Percentiles rank a stretch among this genome's conserved stretches.
These are phyloP conservation scores for Fusarium sp. DNA, from an alignment of 2,329 filamentous ascomycete genomes.

Conservation along the genomic window DNA sequence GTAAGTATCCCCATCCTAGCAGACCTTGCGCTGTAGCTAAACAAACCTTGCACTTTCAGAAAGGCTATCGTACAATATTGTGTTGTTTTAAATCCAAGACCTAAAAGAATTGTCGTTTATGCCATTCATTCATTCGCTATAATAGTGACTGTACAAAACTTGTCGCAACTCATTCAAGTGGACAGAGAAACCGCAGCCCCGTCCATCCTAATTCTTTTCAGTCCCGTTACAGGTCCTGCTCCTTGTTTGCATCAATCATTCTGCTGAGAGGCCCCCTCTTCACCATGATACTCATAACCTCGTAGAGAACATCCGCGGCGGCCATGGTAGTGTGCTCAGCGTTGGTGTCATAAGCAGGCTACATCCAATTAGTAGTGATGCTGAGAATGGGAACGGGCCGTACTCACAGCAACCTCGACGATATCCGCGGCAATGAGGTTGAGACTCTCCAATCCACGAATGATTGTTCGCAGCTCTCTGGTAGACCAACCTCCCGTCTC, in stretches of 20 bases:
- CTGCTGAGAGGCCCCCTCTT: constrained; percentile 75
- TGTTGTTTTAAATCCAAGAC: constrained; percentile 34
- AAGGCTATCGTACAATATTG: constrained; percentile 43
- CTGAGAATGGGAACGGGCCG: rapidly evolving
- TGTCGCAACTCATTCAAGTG: too few species aligned
- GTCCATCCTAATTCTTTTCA: too few species aligned
- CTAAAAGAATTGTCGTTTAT: too few species aligned
- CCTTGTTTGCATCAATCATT: constrained; percentile 44
- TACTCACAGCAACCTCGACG: constrained; percentile 66
- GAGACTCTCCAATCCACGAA: constrained; percentile 72
- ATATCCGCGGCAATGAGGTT: constrained; percentile 77
- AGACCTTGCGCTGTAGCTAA: not conserved
- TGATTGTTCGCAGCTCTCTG: constrained; percentile 75
- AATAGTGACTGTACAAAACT: too few species aligned
- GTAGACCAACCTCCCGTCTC: constrained; percentile 82
- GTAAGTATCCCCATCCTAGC: constrained; percentile 18
- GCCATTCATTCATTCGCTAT: too few species aligned
- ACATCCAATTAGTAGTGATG: not conserved
- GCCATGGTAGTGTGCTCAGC: constrained; percentile 79
- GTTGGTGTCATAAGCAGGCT: constrained; percentile 76
- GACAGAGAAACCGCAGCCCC: too few species aligned
- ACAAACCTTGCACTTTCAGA: constrained; percentile 14
- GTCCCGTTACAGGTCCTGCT: constrained; percentile 12
- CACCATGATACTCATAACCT: constrained; percentile 84
- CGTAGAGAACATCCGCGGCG: constrained; percentile 74